phyloP scores from a whole-genome alignment of 106 monocot species.

The Dioscorea dumetorum region DNA sequence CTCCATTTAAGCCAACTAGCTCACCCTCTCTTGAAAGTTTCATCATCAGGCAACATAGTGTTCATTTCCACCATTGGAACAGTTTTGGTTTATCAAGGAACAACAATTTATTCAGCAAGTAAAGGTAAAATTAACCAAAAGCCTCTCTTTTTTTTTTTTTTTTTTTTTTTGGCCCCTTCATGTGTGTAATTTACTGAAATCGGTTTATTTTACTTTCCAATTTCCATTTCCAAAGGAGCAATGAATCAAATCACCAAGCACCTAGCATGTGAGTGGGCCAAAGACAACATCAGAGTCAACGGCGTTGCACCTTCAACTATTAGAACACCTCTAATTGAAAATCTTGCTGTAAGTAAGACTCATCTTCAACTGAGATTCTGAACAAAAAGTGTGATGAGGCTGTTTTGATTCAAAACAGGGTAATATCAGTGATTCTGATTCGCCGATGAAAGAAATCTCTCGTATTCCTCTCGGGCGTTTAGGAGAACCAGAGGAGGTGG shows the following conservation, averaged over 20 bases:
- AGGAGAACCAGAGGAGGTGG: constrained; percentile 10
- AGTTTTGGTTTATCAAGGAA: neutral
- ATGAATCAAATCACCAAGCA: constrained; percentile 32
- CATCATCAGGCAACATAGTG: constrained; percentile 20
- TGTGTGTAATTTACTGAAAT: neutral
- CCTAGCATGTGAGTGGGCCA: constrained; percentile 36
- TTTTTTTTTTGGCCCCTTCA: too few species aligned
- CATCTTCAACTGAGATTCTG: neutral
- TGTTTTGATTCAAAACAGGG: neutral
- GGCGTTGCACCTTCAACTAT: constrained; percentile 26
- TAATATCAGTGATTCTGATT: neutral
- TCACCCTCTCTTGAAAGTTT: constrained; percentile 26
- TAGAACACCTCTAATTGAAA: constrained; percentile 5
- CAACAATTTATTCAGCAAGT: constrained; percentile 9
- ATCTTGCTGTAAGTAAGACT: neutral
- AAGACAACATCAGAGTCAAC: constrained; percentile 29
- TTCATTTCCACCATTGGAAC: constrained; percentile 21
- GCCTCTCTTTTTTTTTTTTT: too few species aligned
- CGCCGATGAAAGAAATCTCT: neutral
- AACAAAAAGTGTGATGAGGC: neutral
- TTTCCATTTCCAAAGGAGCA: constrained; percentile 18
- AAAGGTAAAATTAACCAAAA: constrained; percentile 10
- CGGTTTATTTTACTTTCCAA: neutral
- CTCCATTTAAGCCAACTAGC: constrained; percentile 39
- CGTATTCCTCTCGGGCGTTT: constrained; percentile 5